Conservation (phyloP, 306 rosid species). For the Cyclanthera cordifolia region DNA sequence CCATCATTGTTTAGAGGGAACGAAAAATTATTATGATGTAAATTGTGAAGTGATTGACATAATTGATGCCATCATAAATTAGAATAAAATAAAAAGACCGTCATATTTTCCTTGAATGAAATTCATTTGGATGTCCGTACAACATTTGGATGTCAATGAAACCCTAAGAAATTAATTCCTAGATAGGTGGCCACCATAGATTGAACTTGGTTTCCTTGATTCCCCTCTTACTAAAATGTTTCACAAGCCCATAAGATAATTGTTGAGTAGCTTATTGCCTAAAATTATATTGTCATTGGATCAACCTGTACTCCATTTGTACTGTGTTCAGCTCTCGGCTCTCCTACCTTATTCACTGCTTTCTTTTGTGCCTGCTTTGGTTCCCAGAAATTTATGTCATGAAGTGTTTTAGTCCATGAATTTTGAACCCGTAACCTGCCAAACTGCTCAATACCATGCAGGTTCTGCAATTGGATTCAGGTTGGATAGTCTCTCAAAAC, state of each 20-base stretch:
- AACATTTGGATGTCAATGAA: too few species aligned
- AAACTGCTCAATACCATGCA: slow-evolving; percentile 26
- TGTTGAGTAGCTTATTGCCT: neutral
- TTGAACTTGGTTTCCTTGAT: too few species aligned
- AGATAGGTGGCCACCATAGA: too few species aligned
- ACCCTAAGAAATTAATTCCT: too few species aligned
- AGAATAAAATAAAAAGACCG: too few species aligned
- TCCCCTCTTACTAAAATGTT: too few species aligned
- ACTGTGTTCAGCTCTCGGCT: neutral
- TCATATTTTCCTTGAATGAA: too few species aligned
- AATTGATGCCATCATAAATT: too few species aligned
- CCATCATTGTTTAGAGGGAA: neutral
- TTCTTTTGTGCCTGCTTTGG: neutral
- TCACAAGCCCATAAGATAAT: neutral
- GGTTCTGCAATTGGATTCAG: slow-evolving; percentile 97
- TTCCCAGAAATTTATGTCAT: neutral
- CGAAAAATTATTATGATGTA: neutral
- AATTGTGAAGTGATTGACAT: neutral
- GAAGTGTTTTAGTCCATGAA: neutral
- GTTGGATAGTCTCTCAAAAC: slow-evolving; percentile 94
- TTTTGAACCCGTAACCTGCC: neutral
- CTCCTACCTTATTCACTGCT: neutral
- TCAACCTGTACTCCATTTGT: neutral
- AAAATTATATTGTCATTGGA: neutral
- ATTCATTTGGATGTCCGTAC: too few species aligned